These are phyloP conservation scores for Incumbomyces delicatus DNA, from an alignment of 2,329 filamentous ascomycete genomes.

Conservation along the genomic window DNA sequence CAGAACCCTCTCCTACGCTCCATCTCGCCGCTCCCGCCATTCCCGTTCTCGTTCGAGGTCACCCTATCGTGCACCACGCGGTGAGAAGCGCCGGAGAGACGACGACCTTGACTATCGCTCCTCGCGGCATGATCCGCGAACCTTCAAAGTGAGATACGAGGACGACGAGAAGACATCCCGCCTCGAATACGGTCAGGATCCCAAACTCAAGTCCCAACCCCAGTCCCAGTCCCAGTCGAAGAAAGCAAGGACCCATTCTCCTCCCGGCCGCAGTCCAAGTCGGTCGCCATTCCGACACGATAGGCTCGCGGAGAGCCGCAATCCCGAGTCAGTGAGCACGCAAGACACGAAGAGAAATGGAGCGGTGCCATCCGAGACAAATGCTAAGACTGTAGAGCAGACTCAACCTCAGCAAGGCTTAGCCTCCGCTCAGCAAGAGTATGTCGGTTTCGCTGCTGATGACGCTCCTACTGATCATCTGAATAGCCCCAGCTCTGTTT, in stretches of 20 bases:
- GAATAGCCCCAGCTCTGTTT: neutral
- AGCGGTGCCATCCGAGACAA: conserved; percentile 29
- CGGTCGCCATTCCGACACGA: conserved; percentile 35
- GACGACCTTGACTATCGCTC: conserved; percentile 25
- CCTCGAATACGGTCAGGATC: conserved; percentile 39
- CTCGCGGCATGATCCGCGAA: conserved; percentile 23
- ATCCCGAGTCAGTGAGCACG: conserved; percentile 50
- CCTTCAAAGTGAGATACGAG: conserved; percentile 29
- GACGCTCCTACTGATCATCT: too few species aligned
- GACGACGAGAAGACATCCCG: conserved; percentile 30
- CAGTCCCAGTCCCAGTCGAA: conserved; percentile 42
- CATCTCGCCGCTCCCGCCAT: conserved; percentile 23
- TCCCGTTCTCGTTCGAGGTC: conserved; percentile 31
- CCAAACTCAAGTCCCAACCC: conserved; percentile 39
- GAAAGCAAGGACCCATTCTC: conserved; percentile 23
- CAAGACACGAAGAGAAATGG: conserved; percentile 50
- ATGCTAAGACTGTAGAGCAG: conserved; percentile 6
- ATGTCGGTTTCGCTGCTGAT: conserved; percentile 25
- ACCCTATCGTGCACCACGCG: conserved; percentile 30
- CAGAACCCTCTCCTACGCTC: conserved; percentile 56
- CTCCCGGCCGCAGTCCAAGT: conserved; percentile 33
- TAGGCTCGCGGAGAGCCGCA: neutral
- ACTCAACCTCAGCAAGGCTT: conserved; percentile 1
- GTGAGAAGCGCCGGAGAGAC: conserved; percentile 34
- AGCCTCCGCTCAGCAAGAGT: conserved; percentile 30